Evolutionary conservation across 345 rosid genomes (phyloP).

Genomic region (Ricinus communis): DNA sequence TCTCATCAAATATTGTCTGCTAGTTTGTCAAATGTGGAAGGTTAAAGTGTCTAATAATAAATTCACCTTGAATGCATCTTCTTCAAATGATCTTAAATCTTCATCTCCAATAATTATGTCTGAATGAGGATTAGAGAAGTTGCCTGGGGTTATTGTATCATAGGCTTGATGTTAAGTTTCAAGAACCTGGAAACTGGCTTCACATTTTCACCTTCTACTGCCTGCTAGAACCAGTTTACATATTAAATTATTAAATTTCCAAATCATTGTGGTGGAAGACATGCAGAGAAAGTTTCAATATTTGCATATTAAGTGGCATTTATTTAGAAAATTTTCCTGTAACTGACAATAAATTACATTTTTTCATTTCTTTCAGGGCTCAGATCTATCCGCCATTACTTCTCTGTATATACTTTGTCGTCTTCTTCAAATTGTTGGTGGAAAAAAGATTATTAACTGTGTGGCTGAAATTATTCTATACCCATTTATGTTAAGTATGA

Average conservation of each 20-base stretch:
- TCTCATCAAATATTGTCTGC: not conserved
- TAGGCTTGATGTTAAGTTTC: not conserved
- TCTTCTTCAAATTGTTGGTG: conserved; percentile 63
- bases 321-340: not conserved
- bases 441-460: conserved; percentile 38
- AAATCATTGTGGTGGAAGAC: not conserved
- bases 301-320: not conserved
- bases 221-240: not conserved
- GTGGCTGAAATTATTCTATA: conserved; percentile 43
- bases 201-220: not conserved
- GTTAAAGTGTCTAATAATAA: not conserved
- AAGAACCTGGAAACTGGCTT: not conserved
- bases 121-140: not conserved
- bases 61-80: not conserved
- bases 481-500: conserved; percentile 33
- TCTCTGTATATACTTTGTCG: conserved; percentile 57
- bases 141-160: not conserved
- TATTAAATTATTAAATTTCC: not conserved
- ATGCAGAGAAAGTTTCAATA: not conserved
- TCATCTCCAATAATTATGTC: not conserved
- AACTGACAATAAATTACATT: not conserved
- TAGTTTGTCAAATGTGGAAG: not conserved
- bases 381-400: conserved; percentile 43
- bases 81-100: not conserved
- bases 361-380: conserved; percentile 39